Evolutionary conservation across 257 asterid genomes (phyloP).

Genomic region (Galeopsis tetrahit): DNA sequence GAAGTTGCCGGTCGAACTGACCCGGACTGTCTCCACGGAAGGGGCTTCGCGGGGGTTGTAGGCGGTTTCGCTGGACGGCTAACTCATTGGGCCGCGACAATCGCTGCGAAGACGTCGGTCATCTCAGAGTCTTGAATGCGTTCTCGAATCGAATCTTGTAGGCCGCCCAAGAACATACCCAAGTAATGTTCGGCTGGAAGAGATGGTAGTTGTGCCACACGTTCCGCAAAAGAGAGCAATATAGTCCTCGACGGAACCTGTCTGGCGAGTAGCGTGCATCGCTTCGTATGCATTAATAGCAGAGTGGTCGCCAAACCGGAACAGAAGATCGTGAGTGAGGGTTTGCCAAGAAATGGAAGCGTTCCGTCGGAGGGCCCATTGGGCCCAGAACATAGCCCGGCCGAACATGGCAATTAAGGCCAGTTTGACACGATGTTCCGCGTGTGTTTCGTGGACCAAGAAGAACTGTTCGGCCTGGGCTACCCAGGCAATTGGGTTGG

Average conservation of each 20-base stretch:
- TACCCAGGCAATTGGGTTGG: not conserved
- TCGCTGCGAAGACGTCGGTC: not conserved
- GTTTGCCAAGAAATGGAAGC: not conserved
- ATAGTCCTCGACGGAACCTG: not conserved
- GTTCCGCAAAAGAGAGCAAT: not conserved
- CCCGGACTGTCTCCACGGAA: not conserved
- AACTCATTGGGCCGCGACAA: not conserved
- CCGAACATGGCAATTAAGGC: not conserved
- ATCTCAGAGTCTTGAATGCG: not conserved
- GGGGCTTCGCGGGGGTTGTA: not conserved
- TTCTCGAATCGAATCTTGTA: not conserved
- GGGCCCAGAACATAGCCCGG: not conserved
- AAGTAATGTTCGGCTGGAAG: not conserved
- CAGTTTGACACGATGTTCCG: not conserved
- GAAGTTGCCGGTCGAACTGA: too few species aligned
- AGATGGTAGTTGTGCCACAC: not conserved
- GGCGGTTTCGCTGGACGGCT: not conserved
- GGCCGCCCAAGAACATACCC: not conserved
- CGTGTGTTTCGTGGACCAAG: not conserved
- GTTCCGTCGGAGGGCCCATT: not conserved
- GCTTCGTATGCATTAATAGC: not conserved
- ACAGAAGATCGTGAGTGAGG: not conserved
- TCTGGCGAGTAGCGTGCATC: not conserved
- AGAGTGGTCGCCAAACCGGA: not conserved
- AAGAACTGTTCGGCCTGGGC: not conserved